Evolutionary conservation across 768 basidiomycete species (phyloP), one percentile per base, ranked within the genome.

Genomic region (Mycena leptocephala): DNA sequence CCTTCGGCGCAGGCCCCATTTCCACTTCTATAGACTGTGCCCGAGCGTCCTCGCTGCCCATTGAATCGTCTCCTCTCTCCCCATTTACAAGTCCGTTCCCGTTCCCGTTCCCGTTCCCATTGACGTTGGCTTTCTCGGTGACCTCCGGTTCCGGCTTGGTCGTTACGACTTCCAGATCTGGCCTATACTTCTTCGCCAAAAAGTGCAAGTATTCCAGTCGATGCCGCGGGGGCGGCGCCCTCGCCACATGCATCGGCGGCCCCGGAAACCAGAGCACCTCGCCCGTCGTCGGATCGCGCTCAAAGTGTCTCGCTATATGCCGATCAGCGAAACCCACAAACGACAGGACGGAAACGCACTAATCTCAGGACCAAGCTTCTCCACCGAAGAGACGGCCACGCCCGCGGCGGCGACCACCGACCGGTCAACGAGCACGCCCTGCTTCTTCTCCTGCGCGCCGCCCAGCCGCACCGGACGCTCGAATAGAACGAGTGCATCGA

Each of bases 241-340:
- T 84, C 55, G 89, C 87, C 1, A 89, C 76, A 70, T 91, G 84
- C 73, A 93, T 78, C 0, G 94, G 93, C 5, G 94, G 91, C 2
- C 92, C 92, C 0, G 92, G 88, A 82, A 95, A 95, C 94, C 94
- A 95, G 62, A 95, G 84, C n/a, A 94, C 82, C 78, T 93, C 90
- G 70, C 91, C 90, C 16, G 92, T 90, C 58, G 88, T 86, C 0
- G 92, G 88, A 66, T 94, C 93, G 10, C 91, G 86, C 68, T 94
- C 93, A 80, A 95, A 94, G 61, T 92, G 85, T 37, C 84, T 83
- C 41, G 88, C 93, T 93, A 77, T 6, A 63, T 5, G 43, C 28
- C 7, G 1, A 9, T 22, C 26, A 33, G 22, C 18, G 28, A 33
- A 3, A 20, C 43, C 13, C 16, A 39, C 30, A 22, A 41, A 46